phyloP scores from a whole-genome alignment of 495 filamentous ascomycete species.

The Aspergillus sclerotioniger region DNA sequence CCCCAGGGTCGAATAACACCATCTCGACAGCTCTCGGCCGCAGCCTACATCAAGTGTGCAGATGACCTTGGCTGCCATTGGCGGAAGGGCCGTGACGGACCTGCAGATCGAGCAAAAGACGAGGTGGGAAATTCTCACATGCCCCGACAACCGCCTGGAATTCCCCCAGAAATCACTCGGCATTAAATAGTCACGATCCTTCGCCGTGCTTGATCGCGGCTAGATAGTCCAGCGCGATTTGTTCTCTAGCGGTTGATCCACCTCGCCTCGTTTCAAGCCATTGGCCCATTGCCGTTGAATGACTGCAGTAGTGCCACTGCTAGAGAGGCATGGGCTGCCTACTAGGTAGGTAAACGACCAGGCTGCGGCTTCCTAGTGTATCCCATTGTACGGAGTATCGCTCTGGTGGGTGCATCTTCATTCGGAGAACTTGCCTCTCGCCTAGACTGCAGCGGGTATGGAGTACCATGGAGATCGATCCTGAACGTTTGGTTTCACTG shows the following conservation, averaged over 20 bases:
- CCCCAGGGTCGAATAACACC: neutral
- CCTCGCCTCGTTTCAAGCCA: neutral
- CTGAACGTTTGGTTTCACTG: neutral
- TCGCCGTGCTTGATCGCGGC: conserved; percentile 10
- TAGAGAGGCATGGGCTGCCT: conserved; percentile 2
- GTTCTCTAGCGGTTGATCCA: conserved; percentile 6
- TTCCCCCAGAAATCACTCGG: neutral
- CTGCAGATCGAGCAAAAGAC: conserved; percentile 12
- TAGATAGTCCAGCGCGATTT: conserved; percentile 11
- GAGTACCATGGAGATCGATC: neutral
- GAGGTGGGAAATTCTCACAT: conserved; percentile 3
- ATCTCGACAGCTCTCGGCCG: neutral
- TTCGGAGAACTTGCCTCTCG: conserved; percentile 8
- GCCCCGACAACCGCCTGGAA: conserved; percentile 1
- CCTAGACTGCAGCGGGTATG: neutral
- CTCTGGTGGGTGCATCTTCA: neutral
- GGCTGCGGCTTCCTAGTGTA: neutral
- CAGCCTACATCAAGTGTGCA: conserved; percentile 4
- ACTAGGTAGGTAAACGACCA: neutral
- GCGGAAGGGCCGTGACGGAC: neutral
- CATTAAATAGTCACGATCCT: conserved; percentile 1
- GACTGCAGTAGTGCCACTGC: conserved; percentile 1
- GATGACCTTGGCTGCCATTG: neutral
- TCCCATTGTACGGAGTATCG: neutral
- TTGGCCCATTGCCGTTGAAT: conserved; percentile 5